Evolutionary conservation across 1,139 yeast genomes (phyloP).

Genomic region (Lodderomyces pseudojiufengensis): DNA sequence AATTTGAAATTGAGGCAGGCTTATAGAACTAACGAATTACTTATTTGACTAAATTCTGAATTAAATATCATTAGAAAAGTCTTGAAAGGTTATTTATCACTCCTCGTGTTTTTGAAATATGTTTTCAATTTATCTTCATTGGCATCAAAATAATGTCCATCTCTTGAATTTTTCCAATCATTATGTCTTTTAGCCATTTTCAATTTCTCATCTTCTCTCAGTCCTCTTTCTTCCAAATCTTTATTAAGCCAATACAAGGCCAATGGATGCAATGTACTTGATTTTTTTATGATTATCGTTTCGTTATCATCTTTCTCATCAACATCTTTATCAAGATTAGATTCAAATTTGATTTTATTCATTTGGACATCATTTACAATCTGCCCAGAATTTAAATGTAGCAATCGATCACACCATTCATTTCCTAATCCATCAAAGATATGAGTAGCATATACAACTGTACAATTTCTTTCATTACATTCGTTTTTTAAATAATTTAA

Average conservation of each 20-base stretch:
- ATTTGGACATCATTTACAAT: constrained; percentile 26
- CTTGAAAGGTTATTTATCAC: constrained; percentile 12
- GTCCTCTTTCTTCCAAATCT: constrained; percentile 53
- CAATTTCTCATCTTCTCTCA: constrained; percentile 48
- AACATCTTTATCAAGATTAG: constrained; percentile 15
- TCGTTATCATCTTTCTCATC: constrained; percentile 11
- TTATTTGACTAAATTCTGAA: no score
- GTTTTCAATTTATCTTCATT: constrained; percentile 41
- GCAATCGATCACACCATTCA: constrained; percentile 79
- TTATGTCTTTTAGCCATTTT: constrained; percentile 43
- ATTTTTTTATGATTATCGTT: constrained; percentile 35
- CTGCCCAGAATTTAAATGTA: constrained; percentile 74
- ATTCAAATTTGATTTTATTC: constrained; percentile 17
- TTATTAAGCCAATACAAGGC: constrained; percentile 61
- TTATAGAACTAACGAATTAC: background rate
- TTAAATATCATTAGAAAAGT: no score
- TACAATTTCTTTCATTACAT: constrained; percentile 61
- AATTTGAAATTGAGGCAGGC: constrained; percentile 6
- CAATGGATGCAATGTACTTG: constrained; percentile 63
- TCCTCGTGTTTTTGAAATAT: constrained; percentile 48
- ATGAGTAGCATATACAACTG: constrained; percentile 90
- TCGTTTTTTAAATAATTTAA: constrained; percentile 68
- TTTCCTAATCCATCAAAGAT: constrained; percentile 87
- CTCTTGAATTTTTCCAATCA: constrained; percentile 42
- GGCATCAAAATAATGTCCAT: constrained; percentile 44